A percentile compares a stretch with the other conserved stretches of the same genome.
phyloP scores from a whole-genome alignment of 495 filamentous ascomycete species.

The Astrocystis sublimbata region DNA sequence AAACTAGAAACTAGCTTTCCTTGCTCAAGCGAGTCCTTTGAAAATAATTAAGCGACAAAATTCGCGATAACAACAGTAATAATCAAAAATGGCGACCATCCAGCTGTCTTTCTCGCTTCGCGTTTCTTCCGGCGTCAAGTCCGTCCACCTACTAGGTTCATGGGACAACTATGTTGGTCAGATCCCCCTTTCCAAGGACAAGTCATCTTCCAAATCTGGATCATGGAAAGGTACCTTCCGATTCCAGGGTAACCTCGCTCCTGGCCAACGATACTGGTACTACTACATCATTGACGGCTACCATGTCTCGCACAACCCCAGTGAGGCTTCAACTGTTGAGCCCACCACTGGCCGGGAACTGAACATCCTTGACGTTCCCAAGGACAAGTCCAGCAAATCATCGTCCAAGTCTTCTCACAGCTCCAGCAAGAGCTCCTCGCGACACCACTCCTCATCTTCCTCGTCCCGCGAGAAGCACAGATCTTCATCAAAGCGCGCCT shows the following conservation, averaged over 20 bases:
- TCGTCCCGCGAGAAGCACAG: conserved; percentile 41
- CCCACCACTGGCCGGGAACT: conserved; percentile 95
- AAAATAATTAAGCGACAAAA: conserved; percentile 34
- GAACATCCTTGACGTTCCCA: conserved; percentile 67
- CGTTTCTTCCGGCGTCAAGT: conserved; percentile 95
- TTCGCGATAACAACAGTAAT: conserved; percentile 47
- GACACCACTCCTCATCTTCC: conserved; percentile 39
- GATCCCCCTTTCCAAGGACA: conserved; percentile 86
- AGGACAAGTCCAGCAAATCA: conserved; percentile 47
- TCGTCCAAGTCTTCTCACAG: conserved; percentile 51
- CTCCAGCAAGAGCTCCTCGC: conserved; percentile 42
- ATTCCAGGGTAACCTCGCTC: conserved; percentile 85
- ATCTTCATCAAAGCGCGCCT: conserved; percentile 40
- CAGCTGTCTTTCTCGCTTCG: conserved; percentile 89
- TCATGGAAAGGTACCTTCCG: conserved; percentile 94
- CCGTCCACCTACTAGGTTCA: conserved; percentile 94
- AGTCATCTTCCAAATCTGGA: conserved; percentile 72
- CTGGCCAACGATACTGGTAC: conserved; percentile 96
- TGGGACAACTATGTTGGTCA: conserved; percentile 97
- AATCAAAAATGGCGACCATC: conserved; percentile 82
- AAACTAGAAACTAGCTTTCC: conserved; percentile 51
- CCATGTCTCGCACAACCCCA: conserved; percentile 97
- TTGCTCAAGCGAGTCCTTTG: conserved; percentile 54
- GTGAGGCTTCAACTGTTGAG: conserved; percentile 84
- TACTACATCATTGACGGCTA: conserved; percentile 99